Evolutionary conservation across 2,329 filamentous ascomycete genomes (phyloP).

Genomic region (Fusarium sterilihyphosum): DNA sequence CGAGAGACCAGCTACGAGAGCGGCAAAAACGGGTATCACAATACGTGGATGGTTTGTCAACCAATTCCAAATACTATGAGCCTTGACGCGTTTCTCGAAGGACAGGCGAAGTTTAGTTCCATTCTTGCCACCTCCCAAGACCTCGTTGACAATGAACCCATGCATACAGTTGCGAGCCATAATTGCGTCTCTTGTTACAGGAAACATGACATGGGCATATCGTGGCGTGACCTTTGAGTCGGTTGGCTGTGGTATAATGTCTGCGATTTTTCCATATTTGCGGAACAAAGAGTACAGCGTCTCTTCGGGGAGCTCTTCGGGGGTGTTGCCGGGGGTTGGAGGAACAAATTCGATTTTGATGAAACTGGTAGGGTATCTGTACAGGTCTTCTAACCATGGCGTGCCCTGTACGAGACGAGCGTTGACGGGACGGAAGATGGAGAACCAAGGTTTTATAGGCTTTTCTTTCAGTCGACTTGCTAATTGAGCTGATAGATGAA

Average conservation of each 20-base stretch:
- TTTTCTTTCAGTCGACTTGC: slow-evolving; percentile 71
- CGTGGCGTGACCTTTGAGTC: slow-evolving; percentile 87
- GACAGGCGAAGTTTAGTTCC: slow-evolving; percentile 83
- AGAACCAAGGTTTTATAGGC: slow-evolving; percentile 89
- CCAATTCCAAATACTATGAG: slow-evolving; percentile 88
- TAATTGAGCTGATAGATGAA: slow-evolving; percentile 57
- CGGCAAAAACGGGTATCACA: slow-evolving; percentile 84
- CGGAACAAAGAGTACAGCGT: slow-evolving; percentile 87
- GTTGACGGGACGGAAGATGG: slow-evolving; percentile 77
- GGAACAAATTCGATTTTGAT: slow-evolving; percentile 88
- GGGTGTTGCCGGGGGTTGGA: slow-evolving; percentile 73
- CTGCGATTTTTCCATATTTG: slow-evolving; percentile 87
- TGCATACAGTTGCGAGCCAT: slow-evolving; percentile 95
- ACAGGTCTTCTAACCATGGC: slow-evolving; percentile 94
- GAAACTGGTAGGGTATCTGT: slow-evolving; percentile 79
- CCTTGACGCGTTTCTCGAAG: slow-evolving; percentile 82
- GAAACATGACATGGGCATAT: slow-evolving; percentile 83
- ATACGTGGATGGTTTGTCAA: slow-evolving; percentile 85
- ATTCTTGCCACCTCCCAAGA: slow-evolving; percentile 75
- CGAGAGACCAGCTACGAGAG: slow-evolving; percentile 82
- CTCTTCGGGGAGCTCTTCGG: slow-evolving; percentile 86
- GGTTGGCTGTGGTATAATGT: slow-evolving; percentile 83
- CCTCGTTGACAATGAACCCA: slow-evolving; percentile 76
- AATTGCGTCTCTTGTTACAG: slow-evolving; percentile 76
- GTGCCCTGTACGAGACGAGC: slow-evolving; percentile 80